Evolutionary conservation across 2,329 filamentous ascomycete genomes (phyloP).

Genomic region (Xylaria sp.): DNA sequence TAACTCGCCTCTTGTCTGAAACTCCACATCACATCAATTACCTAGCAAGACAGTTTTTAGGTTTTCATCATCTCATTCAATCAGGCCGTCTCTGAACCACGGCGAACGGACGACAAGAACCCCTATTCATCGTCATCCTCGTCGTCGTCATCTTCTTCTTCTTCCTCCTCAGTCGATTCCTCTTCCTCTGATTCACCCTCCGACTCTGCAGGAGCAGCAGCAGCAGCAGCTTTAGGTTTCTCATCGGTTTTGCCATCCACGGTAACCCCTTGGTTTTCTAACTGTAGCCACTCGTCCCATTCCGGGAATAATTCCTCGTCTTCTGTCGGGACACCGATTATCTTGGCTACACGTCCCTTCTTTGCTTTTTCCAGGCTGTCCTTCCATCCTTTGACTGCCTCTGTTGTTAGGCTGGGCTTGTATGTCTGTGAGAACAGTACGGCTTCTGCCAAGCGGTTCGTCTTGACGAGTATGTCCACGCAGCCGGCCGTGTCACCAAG

Average conservation of each 20-base stretch:
- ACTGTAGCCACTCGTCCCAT: constrained; percentile 88
- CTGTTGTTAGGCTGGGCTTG: constrained; percentile 79
- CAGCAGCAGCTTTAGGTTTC: constrained; percentile 35
- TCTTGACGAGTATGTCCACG: constrained; percentile 81
- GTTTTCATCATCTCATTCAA: background rate
- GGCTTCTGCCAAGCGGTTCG: constrained; percentile 83
- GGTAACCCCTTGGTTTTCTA: constrained; percentile 77
- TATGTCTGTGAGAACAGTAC: constrained; percentile 96
- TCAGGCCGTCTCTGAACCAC: background rate
- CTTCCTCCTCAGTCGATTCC: constrained; percentile 11
- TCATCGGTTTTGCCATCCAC: constrained; percentile 52
- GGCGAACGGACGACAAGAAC: background rate
- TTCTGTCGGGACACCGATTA: constrained; percentile 83
- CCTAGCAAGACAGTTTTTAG: background rate
- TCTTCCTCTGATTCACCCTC: constrained; percentile 27
- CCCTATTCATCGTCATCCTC: constrained; percentile 41
- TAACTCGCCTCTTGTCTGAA: background rate
- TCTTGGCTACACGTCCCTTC: constrained; percentile 84
- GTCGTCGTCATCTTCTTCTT: constrained; percentile 5
- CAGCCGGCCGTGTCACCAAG: constrained; percentile 85
- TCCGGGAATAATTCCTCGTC: constrained; percentile 93
- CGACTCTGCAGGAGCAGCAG: background rate
- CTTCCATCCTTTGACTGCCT: constrained; percentile 83
- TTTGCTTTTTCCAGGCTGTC: constrained; percentile 82
- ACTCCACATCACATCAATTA: background rate